A percentile compares a stretch with the other conserved stretches of the same genome.
phyloP scores from a whole-genome alignment of 768 basidiomycete genomes.

The Rubroboletus pulcherrimus region DNA sequence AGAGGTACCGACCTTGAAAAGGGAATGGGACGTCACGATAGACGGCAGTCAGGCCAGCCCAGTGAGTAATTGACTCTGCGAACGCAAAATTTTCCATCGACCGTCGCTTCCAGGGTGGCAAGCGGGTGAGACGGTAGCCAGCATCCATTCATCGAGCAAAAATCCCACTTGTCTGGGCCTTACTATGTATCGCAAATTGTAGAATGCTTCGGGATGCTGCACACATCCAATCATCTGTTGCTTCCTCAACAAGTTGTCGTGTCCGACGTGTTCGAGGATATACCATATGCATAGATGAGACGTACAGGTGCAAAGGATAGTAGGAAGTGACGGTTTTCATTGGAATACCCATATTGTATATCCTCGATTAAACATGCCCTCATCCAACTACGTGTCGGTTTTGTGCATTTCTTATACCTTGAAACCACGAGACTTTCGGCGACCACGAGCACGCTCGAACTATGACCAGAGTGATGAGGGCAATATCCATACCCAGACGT shows the following conservation, averaged over 20 bases:
- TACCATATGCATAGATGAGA: constrained; percentile 25
- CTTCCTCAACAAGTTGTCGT: background rate
- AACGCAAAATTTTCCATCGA: background rate
- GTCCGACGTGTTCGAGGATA: constrained; percentile 10
- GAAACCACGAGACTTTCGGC: constrained; percentile 97
- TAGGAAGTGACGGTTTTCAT: constrained; percentile 20
- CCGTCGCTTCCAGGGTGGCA: constrained; percentile 13
- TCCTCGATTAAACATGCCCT: constrained; percentile 22
- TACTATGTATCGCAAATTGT: background rate
- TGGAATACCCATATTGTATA: constrained; percentile 33
- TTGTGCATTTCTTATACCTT: constrained; percentile 66
- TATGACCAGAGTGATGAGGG: constrained; percentile 24
- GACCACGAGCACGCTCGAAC: constrained; percentile 98
- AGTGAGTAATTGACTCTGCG: constrained; percentile 12
- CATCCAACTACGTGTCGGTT: constrained; percentile 32
- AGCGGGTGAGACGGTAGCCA: constrained; percentile 18
- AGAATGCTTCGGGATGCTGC: background rate
- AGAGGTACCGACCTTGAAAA: constrained; percentile 13
- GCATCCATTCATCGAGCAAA: background rate
- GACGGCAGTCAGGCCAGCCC: constrained; percentile 1
- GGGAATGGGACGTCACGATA: constrained; percentile 23
- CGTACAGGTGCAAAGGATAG: constrained; percentile 22
- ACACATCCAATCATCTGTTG: background rate
- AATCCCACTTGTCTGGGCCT: background rate
- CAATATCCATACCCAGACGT: no score